phyloP scores from a whole-genome alignment of 2,329 filamentous ascomycete genomes.

The Microsporum canis region DNA sequence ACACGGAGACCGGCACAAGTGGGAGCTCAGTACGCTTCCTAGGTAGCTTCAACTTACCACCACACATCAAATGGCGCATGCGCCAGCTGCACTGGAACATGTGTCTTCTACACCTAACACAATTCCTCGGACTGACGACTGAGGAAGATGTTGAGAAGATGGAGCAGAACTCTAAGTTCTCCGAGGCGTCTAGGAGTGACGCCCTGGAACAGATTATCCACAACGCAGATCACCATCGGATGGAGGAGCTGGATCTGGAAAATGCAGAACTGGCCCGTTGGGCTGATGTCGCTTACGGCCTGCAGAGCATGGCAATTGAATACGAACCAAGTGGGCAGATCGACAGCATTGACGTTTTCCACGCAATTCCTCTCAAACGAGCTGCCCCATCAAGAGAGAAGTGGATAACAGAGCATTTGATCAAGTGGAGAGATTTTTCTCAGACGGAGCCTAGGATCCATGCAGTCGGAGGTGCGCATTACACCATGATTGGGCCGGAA shows the following conservation, averaged over 20 bases:
- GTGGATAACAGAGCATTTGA: slow-evolving; percentile 17
- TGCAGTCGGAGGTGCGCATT: slow-evolving; percentile 29
- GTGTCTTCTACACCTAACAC: slow-evolving; percentile 31
- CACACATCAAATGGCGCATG: slow-evolving; percentile 38
- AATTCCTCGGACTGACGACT: slow-evolving; percentile 33
- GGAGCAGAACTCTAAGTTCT: not conserved
- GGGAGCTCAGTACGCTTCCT: slow-evolving; percentile 33
- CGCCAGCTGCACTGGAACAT: slow-evolving; percentile 29
- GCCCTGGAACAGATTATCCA: not conserved
- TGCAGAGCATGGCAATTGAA: slow-evolving; percentile 16
- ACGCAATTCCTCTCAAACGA: slow-evolving; percentile 25
- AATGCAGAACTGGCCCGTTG: not conserved
- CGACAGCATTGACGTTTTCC: slow-evolving; percentile 34
- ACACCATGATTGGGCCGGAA: slow-evolving; percentile 32
- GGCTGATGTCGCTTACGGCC: not conserved
- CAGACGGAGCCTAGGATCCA: slow-evolving; percentile 22
- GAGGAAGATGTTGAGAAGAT: slow-evolving; percentile 22
- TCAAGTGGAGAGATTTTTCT: slow-evolving; percentile 29
- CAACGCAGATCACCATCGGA: slow-evolving; percentile 11
- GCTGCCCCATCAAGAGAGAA: slow-evolving; percentile 18
- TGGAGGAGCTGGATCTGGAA: slow-evolving; percentile 1
- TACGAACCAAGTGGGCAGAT: slow-evolving; percentile 36
- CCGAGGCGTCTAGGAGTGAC: not conserved
- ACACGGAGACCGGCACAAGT: slow-evolving; percentile 1
- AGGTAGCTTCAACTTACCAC: slow-evolving; percentile 39